These are phyloP conservation scores for Edaphochlamys debaryana DNA, from an alignment of 139 green algal species.

Conservation along the genomic window DNA sequence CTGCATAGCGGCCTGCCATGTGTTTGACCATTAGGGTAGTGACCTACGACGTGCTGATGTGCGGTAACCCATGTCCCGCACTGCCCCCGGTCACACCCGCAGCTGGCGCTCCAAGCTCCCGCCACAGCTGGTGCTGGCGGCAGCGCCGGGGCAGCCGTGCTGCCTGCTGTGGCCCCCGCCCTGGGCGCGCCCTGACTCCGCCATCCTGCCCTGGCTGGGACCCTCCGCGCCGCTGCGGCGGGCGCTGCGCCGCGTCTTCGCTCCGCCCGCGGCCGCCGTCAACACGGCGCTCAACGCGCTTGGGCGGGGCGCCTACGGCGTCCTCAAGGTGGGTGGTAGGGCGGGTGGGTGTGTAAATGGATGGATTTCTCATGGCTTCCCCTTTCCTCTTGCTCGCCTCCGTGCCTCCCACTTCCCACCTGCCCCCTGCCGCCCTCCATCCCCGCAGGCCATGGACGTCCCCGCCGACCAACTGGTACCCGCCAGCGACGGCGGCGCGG, in stretches of 20 bases:
- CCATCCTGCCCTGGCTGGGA: not conserved
- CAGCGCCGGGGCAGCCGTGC: constrained; percentile 33
- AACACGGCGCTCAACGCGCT: not conserved
- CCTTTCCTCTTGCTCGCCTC: too few relatives aligned
- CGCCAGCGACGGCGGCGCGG: not conserved
- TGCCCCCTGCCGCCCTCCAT: too few relatives aligned
- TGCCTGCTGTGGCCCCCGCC: constrained; percentile 45
- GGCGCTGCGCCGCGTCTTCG: not conserved
- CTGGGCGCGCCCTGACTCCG: not conserved
- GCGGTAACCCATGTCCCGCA: too few relatives aligned
- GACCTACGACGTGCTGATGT: too few relatives aligned
- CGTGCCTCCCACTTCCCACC: too few relatives aligned
- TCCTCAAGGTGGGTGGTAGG: constrained; percentile 8
- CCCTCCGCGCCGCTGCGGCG: not conserved
- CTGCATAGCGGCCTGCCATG: too few relatives aligned
- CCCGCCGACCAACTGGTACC: constrained; percentile 14
- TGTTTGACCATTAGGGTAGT: too few relatives aligned
- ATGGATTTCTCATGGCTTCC: too few relatives aligned
- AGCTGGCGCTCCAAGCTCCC: constrained; percentile 40
- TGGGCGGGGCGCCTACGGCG: constrained; percentile 26
- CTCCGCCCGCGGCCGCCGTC: not conserved
- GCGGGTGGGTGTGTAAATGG: too few relatives aligned
- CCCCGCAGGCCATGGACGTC: constrained; percentile 21
- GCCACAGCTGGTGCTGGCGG: not conserved
- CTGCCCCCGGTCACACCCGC: not conserved